Evolutionary conservation across 805 yeast species (phyloP), one percentile per base, ranked within the genome.

Genomic region (Candida pseudoglaebosa): DNA sequence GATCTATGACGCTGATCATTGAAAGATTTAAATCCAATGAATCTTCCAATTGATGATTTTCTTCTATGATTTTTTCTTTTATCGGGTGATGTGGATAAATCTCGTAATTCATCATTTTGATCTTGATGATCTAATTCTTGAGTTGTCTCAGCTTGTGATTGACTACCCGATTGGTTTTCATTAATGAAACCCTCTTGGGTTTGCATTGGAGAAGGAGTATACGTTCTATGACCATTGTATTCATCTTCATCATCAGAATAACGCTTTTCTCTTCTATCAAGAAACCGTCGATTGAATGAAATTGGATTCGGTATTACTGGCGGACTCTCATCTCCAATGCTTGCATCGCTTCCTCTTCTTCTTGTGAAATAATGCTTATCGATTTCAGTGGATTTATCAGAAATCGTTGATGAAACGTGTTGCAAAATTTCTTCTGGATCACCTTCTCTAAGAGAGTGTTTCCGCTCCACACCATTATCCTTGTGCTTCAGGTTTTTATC

Each of bases 241-340:
- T 64, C 65, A 5, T 59, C 61, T 21, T 56, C 56, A 4, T 61
- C 67, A 22, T 47, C 46, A 1, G 36, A 42, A 40, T 64, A 67
- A 26, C 73, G 47, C 4, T 49, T 39, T 38, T 67, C 71, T 18
- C 52, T 45, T 15, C 54, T 56, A 42, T 67, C 73, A 1, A 42
- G 44, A 20, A 41, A 41, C n/a, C 52, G 45, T 24, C 45, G 50
- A 43, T 62, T 61, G 38, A 64, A 61, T 8, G 54, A 44, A 45
- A 64, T 53, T 0, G 71, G 49, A 39, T 65, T 66, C n/a, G 57
- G 53, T 6, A 64, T 44, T 2, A 51, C 40, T 26, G 52, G 52
- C 12, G 61, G 55, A 1, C 54, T 41, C 14, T 52, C 56, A 21
- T 42, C 40, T 2, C 49, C 49, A 21, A 48, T 32, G 9, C 41